These are phyloP conservation scores for Agrocybe chaxingu DNA, from an alignment of 768 basidiomycete species.

Conservation along the genomic window DNA sequence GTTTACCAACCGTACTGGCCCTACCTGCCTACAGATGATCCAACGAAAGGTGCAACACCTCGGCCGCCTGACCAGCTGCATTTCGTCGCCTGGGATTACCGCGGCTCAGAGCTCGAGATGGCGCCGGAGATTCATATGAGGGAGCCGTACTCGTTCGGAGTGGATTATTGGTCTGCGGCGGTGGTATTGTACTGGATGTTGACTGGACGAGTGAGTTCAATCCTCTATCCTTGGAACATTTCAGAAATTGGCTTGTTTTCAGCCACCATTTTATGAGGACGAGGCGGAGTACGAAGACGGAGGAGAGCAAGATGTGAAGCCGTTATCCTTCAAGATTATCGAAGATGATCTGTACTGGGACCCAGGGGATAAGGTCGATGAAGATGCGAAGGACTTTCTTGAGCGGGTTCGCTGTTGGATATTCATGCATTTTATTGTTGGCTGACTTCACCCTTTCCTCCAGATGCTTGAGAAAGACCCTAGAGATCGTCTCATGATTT, in stretches of 20 bases:
- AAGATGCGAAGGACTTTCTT: slow-evolving; percentile 23
- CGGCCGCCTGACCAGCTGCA: slow-evolving; percentile 21
- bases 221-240: neutral
- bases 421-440: neutral
- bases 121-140: slow-evolving; percentile 27
- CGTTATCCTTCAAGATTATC: slow-evolving; percentile 16
- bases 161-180: slow-evolving; percentile 79
- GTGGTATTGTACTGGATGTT: slow-evolving; percentile 73
- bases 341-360: slow-evolving; percentile 21
- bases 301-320: slow-evolving; percentile 13
- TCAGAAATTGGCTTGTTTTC: neutral
- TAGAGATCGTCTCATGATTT: slow-evolving; percentile 21
- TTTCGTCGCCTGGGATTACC: slow-evolving; percentile 22
- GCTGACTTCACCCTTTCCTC: neutral
- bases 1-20: slow-evolving; percentile 32
- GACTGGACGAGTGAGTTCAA: slow-evolving; percentile 42
- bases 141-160: slow-evolving; percentile 25
- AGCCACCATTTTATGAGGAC: slow-evolving; percentile 24
- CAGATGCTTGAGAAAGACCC: slow-evolving; percentile 28
- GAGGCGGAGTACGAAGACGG: slow-evolving; percentile 14
- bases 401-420: slow-evolving; percentile 12
- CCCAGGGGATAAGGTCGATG: slow-evolving; percentile 21
- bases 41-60: slow-evolving; percentile 14
- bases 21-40: slow-evolving; percentile 19
- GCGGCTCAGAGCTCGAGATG: slow-evolving; percentile 30